These are phyloP conservation scores for Penicillium paradoxum DNA, from an alignment of 495 filamentous ascomycete genomes.

Conservation along the genomic window DNA sequence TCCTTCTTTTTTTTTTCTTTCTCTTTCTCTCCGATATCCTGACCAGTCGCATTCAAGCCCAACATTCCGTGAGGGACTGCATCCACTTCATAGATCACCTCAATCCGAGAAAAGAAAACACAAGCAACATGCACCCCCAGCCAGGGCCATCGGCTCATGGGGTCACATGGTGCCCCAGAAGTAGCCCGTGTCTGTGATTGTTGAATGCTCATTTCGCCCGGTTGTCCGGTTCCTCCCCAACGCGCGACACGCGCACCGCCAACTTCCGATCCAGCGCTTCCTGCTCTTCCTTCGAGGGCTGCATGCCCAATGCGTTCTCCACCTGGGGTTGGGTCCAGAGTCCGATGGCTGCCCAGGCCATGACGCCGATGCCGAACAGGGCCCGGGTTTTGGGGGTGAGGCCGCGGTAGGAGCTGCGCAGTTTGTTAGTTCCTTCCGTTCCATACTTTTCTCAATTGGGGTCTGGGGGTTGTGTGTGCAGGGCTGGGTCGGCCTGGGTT, in stretches of 20 bases:
- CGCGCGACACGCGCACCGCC: constrained; percentile 44
- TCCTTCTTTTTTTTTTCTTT: no score
- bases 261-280: constrained; percentile 47
- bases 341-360: constrained; percentile 60
- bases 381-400: constrained; percentile 58
- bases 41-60: constrained; percentile 1
- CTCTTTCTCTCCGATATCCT: background rate
- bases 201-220: background rate
- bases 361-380: constrained; percentile 58
- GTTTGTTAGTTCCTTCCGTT: constrained; percentile 6
- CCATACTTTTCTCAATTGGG: background rate
- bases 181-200: background rate
- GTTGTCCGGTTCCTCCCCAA: constrained; percentile 18
- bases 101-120: background rate
- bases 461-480: background rate
- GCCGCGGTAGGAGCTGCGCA: constrained; percentile 51
- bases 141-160: background rate
- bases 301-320: constrained; percentile 58
- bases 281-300: constrained; percentile 57
- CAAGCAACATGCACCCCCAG: background rate
- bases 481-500: background rate
- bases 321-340: constrained; percentile 54
- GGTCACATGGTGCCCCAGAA: background rate
- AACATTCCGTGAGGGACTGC: background rate
- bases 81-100: background rate